Conservation (phyloP, 768 basidiomycete genomes). For the Tulasnella sp. region DNA sequence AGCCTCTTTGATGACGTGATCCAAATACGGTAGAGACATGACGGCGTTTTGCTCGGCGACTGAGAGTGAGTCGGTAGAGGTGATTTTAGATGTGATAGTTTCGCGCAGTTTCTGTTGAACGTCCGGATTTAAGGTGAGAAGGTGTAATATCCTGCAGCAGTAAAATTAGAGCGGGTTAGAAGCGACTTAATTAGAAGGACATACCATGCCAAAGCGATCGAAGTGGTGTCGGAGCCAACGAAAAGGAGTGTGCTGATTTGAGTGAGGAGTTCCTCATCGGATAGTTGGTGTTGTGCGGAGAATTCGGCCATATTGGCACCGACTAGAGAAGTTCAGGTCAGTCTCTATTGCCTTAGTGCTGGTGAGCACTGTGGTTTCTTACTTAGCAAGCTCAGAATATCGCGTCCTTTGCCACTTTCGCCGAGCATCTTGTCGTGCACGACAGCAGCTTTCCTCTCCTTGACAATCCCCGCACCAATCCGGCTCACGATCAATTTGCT, state of each 20-base stretch:
- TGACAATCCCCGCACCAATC: slow-evolving; percentile 69
- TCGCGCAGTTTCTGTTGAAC: slow-evolving; percentile 63
- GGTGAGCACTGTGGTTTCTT: background rate
- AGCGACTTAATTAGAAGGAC: background rate
- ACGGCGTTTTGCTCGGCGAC: background rate
- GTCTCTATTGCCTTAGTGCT: background rate
- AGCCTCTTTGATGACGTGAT: slow-evolving; percentile 69
- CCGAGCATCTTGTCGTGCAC: slow-evolving; percentile 27
- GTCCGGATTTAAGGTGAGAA: slow-evolving; percentile 58
- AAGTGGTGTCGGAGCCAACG: slow-evolving; percentile 83
- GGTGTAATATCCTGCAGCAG: slow-evolving; percentile 42
- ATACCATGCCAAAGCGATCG: slow-evolving; percentile 71
- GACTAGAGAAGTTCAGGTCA: slow-evolving; percentile 41
- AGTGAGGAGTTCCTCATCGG: slow-evolving; percentile 79
- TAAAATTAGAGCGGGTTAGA: background rate
- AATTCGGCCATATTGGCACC: slow-evolving; percentile 62
- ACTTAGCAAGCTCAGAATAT: slow-evolving; percentile 53
- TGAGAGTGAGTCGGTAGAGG: slow-evolving; percentile 22
- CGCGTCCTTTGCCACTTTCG: background rate
- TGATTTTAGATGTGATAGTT: slow-evolving; percentile 43
- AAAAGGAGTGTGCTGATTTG: slow-evolving; percentile 89
- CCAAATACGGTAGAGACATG: slow-evolving; percentile 50
- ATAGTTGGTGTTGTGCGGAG: slow-evolving; percentile 47
- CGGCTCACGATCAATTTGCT: slow-evolving; percentile 46
- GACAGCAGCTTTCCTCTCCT: slow-evolving; percentile 70